Evolutionary conservation across 768 basidiomycete genomes (phyloP).

Genomic region (Hygrophoropsis aurantiaca): DNA sequence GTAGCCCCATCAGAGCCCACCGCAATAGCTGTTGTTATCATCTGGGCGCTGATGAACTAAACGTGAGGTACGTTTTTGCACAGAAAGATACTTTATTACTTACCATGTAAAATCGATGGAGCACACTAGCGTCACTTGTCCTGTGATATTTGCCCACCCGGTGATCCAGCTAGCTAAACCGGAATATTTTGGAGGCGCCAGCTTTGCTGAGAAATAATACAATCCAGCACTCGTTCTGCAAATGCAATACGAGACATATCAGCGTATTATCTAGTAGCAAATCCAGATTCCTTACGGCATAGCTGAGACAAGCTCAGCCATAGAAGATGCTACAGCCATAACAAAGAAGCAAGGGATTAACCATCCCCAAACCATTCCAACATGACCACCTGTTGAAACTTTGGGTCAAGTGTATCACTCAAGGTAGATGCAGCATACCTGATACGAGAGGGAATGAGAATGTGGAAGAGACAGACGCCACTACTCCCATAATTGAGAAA

Average conservation of each 20-base stretch:
- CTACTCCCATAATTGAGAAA: slow-evolving; percentile 71
- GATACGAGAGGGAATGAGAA: slow-evolving; percentile 61
- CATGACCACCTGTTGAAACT: slow-evolving; percentile 57
- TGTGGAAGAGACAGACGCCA: slow-evolving; percentile 68
- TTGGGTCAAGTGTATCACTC: background rate
- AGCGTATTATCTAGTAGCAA: background rate
- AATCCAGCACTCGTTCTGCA: slow-evolving; percentile 73
- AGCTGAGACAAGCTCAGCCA: slow-evolving; percentile 70
- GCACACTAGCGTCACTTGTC: slow-evolving; percentile 67
- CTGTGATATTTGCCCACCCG: slow-evolving; percentile 75
- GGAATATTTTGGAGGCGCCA: slow-evolving; percentile 62
- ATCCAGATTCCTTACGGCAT: slow-evolving; percentile 60
- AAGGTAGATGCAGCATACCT: slow-evolving; percentile 36
- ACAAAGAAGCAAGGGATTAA: slow-evolving; percentile 71
- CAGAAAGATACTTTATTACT: slow-evolving; percentile 10
- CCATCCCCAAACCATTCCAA: slow-evolving; percentile 79
- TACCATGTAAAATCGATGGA: slow-evolving; percentile 73
- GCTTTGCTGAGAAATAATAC: slow-evolving; percentile 76
- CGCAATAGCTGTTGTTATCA: slow-evolving; percentile 71
- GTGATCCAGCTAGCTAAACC: slow-evolving; percentile 59
- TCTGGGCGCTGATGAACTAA: slow-evolving; percentile 52
- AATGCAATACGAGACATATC: slow-evolving; percentile 1
- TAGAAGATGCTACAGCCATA: slow-evolving; percentile 63
- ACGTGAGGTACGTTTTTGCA: background rate
- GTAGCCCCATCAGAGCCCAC: slow-evolving; percentile 56